Evolutionary conservation across 768 basidiomycete genomes (phyloP).

Genomic region (Suillus americanus): DNA sequence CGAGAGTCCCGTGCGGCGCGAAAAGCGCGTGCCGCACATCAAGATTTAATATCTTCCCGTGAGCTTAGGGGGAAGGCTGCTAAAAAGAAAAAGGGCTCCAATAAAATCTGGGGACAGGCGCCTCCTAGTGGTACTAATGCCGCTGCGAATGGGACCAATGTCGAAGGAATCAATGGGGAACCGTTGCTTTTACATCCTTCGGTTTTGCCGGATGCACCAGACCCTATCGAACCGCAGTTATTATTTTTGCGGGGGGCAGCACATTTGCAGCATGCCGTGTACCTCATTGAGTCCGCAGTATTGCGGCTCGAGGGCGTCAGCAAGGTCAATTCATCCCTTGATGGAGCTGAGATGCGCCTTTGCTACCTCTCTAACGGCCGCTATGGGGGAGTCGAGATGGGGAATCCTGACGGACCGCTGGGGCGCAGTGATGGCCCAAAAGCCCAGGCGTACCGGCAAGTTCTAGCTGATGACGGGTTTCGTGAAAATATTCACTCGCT

Average conservation of each 20-base stretch:
- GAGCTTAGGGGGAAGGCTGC: conserved; percentile 43
- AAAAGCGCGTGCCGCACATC: conserved; percentile 59
- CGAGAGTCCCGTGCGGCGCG: conserved; percentile 74
- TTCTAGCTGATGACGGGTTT: conserved; percentile 54
- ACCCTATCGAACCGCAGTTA: conserved; percentile 83
- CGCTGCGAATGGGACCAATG: conserved; percentile 36
- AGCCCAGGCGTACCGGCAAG: conserved; percentile 58
- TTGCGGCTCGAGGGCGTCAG: conserved; percentile 68
- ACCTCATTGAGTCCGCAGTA: conserved; percentile 71
- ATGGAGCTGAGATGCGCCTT: conserved; percentile 75
- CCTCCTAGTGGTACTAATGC: conserved; percentile 66
- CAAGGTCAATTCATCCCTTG: conserved; percentile 50
- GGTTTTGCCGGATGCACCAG: conserved; percentile 73
- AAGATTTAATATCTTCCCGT: conserved; percentile 37
- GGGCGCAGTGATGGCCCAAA: conserved; percentile 61
- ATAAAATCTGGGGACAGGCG: conserved; percentile 59
- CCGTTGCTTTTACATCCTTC: conserved; percentile 65
- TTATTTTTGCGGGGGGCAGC: conserved; percentile 83
- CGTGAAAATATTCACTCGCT: conserved; percentile 59
- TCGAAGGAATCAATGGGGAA: conserved; percentile 52
- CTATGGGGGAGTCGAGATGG: conserved; percentile 86
- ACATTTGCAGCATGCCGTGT: conserved; percentile 76
- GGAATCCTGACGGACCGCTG: conserved; percentile 76
- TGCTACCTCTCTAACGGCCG: conserved; percentile 73
- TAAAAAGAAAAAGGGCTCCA: conserved; percentile 54